Percentiles rank a stretch among this genome's conserved stretches.
phyloP scores from a whole-genome alignment of 2,329 filamentous ascomycete species.

The Diatrype stigma region DNA sequence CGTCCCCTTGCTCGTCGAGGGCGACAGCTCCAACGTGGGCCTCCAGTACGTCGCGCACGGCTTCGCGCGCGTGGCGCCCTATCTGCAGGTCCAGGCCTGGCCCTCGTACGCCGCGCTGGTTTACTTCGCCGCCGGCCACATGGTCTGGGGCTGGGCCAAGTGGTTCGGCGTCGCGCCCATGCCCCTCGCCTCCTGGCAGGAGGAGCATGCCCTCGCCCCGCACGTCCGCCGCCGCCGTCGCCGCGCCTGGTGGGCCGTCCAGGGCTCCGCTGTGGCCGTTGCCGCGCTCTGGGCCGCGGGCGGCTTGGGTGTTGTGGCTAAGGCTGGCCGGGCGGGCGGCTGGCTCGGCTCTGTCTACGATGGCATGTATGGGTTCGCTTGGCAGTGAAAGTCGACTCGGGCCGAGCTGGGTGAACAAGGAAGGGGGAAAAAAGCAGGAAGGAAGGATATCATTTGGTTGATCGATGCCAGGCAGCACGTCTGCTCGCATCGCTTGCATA shows the following conservation, averaged over 20 bases:
- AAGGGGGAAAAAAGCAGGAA: background rate
- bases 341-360: slow-evolving; percentile 83
- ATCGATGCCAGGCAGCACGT: too few relatives aligned
- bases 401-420: background rate
- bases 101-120: slow-evolving; percentile 67
- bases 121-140: slow-evolving; percentile 65
- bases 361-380: slow-evolving; percentile 49
- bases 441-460: too few relatives aligned
- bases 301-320: slow-evolving; percentile 72
- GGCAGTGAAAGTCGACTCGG: slow-evolving; percentile 3
- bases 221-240: slow-evolving; percentile 51
- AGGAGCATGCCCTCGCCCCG: slow-evolving; percentile 22
- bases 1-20: slow-evolving; percentile 71
- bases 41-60: slow-evolving; percentile 82
- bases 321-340: slow-evolving; percentile 63
- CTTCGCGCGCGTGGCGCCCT: slow-evolving; percentile 53
- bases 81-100: slow-evolving; percentile 53
- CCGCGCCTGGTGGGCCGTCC: slow-evolving; percentile 67
- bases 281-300: slow-evolving; percentile 76
- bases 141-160: slow-evolving; percentile 79
- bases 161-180: slow-evolving; percentile 66
- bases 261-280: slow-evolving; percentile 55
- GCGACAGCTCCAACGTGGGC: slow-evolving; percentile 81
- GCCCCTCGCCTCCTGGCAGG: too few relatives aligned
- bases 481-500: too few relatives aligned